Evolutionary conservation across 2,329 filamentous ascomycete genomes (phyloP), one percentile per base, ranked within the genome.

Genomic region (Pseudogymnoascus verrucosus): DNA sequence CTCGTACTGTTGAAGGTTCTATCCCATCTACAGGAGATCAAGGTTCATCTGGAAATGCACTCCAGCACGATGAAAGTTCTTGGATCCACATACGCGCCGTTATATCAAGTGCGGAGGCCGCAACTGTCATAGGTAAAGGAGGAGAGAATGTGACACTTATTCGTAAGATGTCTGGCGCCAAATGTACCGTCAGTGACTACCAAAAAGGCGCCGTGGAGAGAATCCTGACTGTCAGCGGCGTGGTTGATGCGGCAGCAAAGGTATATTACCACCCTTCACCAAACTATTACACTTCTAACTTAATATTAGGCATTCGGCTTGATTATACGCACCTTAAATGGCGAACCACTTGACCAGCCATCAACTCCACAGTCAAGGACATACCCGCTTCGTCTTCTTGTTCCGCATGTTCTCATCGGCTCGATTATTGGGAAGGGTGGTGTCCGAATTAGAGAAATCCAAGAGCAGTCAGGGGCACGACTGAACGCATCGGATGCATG

Each of bases 91-190:
- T 99, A 71, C 90, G 95, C 70, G 91, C 95, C 63, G 93, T 97
- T 71, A 99, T 99, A 71, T 96, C 93, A 62, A 99, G 93, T 77
- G 91, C 92, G 54, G 95, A 99, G 78, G 95, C 95, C 69, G 95
- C 95, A 40, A 99, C 95, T 60, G 91, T 97, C 69, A 99, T 99
- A 77, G 95, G 95, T 74, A 99, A 99, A 79, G 93, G 93, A 67
- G 95, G 95, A 74, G 95, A 99, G 81, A 99, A 99, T 74, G 95
- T 99, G 59, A 96, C 93, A 69, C 91, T 96, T 78, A 98, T 99
- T 74, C 88, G 95, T 69, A 91, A 91, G 75, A 83, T 96, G 78
- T 97, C 95, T 62, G 93, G 92, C 71, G 95, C 95, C 69, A 98
- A 98, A 79, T 99, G 95, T 81, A 99, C 95, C 59, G 95, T 99